Percentiles rank a stretch among this genome's conserved stretches.
These are phyloP conservation scores for Colletotrichum horii DNA, from an alignment of 2,329 filamentous ascomycete species.

Conservation along the genomic window DNA sequence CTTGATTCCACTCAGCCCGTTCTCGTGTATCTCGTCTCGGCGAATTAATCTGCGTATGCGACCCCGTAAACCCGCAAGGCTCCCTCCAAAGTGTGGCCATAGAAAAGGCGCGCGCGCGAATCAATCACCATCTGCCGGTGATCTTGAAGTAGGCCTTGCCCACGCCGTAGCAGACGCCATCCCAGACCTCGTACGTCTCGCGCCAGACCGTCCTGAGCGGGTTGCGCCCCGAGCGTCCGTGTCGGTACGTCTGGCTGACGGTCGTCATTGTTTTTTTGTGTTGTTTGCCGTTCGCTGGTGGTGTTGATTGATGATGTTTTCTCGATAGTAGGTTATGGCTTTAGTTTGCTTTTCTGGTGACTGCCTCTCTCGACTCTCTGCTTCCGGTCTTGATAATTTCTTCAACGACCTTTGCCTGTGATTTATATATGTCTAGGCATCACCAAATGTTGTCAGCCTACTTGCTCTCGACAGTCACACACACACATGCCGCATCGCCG, in stretches of 20 bases:
- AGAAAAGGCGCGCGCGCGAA: background rate
- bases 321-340: background rate
- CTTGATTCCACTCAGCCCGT: background rate
- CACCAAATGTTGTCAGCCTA: background rate
- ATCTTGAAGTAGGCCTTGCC: slow-evolving; percentile 43
- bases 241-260: slow-evolving; percentile 66
- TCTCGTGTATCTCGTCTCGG: background rate
- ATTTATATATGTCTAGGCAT: background rate
- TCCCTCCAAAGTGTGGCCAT: background rate
- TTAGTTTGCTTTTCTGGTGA: background rate
- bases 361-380: background rate
- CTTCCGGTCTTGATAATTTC: background rate
- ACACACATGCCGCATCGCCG: background rate
- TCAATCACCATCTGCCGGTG: slow-evolving; percentile 13
- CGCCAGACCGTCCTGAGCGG: slow-evolving; percentile 28
- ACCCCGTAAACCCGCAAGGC: background rate
- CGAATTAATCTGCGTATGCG: background rate
- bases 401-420: accelerated
- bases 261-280: slow-evolving; percentile 49
- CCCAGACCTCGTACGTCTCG: slow-evolving; percentile 42
- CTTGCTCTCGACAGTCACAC: background rate
- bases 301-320: background rate
- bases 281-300: background rate
- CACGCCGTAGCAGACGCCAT: slow-evolving; percentile 41
- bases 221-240: slow-evolving; percentile 51